phyloP scores from a whole-genome alignment of 176 grass and related monocot species.

The Typha latifolia region DNA sequence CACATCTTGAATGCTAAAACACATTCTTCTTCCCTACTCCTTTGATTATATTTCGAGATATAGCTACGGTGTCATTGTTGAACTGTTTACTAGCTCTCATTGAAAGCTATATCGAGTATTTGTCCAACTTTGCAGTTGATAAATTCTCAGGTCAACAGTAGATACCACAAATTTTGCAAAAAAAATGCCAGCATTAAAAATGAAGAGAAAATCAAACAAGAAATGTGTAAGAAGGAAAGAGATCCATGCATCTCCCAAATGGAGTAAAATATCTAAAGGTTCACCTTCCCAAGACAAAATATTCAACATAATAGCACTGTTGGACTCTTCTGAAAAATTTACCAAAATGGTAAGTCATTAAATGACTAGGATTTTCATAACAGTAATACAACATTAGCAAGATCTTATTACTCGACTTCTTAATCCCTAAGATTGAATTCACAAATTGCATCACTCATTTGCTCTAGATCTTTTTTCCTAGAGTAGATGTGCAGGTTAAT shows the following conservation, averaged over 20 bases:
- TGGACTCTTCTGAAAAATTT: constrained; percentile 9
- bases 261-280: constrained; percentile 35
- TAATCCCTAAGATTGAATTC: too few species aligned
- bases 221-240: constrained; percentile 46
- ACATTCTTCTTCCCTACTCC: not conserved
- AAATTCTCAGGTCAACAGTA: constrained; percentile 44
- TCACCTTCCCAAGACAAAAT: constrained; percentile 16
- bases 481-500: too few species aligned
- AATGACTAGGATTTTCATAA: not conserved
- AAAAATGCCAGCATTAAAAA: constrained; percentile 63
- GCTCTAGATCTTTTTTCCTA: too few species aligned
- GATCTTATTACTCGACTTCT: too few species aligned
- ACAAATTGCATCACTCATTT: too few species aligned
- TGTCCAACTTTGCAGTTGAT: constrained; percentile 1
- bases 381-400: not conserved
- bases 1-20: not conserved
- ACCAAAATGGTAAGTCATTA: constrained; percentile 44
- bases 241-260: constrained; percentile 34
- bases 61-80: not conserved
- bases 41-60: not conserved
- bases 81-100: not conserved
- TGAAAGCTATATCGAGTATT: not conserved
- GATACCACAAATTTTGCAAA: constrained; percentile 48
- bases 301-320: constrained; percentile 18
- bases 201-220: constrained; percentile 56